phyloP scores from a whole-genome alignment of 495 filamentous ascomycete genomes.

The Pseudevernia furfuracea region DNA sequence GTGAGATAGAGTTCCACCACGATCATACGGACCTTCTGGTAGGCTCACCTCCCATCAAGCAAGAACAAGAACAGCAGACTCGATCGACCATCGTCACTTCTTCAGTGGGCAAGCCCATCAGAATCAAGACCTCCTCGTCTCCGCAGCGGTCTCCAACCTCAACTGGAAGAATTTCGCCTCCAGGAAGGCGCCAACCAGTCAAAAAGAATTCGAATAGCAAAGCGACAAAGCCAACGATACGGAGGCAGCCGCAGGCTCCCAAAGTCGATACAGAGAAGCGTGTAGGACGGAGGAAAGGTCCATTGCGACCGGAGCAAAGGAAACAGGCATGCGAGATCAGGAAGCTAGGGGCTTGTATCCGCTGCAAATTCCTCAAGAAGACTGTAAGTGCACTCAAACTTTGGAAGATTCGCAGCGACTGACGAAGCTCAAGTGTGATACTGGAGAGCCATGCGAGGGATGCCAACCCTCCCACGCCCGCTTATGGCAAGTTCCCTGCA shows the following conservation, averaged over 20 bases:
- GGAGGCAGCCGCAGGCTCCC: conserved; percentile 60
- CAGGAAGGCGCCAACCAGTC: conserved; percentile 52
- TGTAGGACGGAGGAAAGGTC: conserved; percentile 76
- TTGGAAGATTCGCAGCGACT: neutral
- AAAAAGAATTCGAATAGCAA: conserved; percentile 76
- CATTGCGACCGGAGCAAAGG: conserved; percentile 83
- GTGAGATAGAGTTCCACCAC: conserved; percentile 43
- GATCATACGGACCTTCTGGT: conserved; percentile 37
- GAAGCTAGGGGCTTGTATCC: conserved; percentile 81
- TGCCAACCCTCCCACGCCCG: conserved; percentile 89
- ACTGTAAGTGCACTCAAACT: conserved; percentile 43
- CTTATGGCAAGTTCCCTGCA: conserved; percentile 92
- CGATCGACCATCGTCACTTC: conserved; percentile 35
- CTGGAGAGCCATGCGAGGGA: conserved; percentile 84
- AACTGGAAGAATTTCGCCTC: conserved; percentile 56
- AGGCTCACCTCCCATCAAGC: conserved; percentile 34
- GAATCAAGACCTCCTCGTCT: conserved; percentile 59
- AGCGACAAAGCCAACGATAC: conserved; percentile 69
- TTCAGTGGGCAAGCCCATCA: conserved; percentile 41
- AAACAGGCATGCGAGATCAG: conserved; percentile 92
- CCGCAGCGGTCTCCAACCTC: conserved; percentile 49
- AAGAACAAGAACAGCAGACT: conserved; percentile 21
- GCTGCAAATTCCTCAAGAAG: conserved; percentile 98
- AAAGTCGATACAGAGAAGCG: conserved; percentile 80
- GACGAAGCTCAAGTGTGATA: conserved; percentile 57